Evolutionary conservation across 164 flowering plant species (phyloP).

Genomic region (Malania oleifera): DNA sequence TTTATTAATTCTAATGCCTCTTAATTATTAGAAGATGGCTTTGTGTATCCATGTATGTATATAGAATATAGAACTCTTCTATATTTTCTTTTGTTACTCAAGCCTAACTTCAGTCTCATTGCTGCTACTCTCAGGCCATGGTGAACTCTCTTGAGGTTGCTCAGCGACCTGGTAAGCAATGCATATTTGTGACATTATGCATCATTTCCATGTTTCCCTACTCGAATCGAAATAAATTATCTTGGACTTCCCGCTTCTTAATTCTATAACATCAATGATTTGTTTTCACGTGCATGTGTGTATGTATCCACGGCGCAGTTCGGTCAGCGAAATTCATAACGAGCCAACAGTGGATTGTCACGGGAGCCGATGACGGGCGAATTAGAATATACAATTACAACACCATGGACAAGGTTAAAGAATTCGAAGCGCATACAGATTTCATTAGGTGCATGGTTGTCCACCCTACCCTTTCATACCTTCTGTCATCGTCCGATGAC

Average conservation of each 20-base stretch:
- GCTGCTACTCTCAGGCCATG: constrained; percentile 11
- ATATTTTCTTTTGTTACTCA: too few relatives aligned
- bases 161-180: constrained; percentile 74
- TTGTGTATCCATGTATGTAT: too few relatives aligned
- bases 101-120: not conserved
- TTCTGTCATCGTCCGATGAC: constrained; percentile 93
- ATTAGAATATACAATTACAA: constrained; percentile 97
- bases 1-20: too few relatives aligned
- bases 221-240: not conserved
- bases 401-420: constrained; percentile 92
- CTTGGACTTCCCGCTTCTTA: not conserved
- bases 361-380: constrained; percentile 95
- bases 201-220: not conserved
- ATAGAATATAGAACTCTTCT: too few relatives aligned
- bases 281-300: not conserved
- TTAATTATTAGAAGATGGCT: too few relatives aligned
- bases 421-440: constrained; percentile 89
- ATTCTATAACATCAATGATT: not conserved
- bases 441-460: constrained; percentile 88
- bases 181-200: not conserved
- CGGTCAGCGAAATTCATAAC: constrained; percentile 89
- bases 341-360: constrained; percentile 93
- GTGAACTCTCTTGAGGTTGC: constrained; percentile 87
- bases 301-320: constrained; percentile 56
- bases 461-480: constrained; percentile 87